These are phyloP conservation scores for Colletotrichum chlorophyti DNA, from an alignment of 2,329 filamentous ascomycete species.

Conservation along the genomic window DNA sequence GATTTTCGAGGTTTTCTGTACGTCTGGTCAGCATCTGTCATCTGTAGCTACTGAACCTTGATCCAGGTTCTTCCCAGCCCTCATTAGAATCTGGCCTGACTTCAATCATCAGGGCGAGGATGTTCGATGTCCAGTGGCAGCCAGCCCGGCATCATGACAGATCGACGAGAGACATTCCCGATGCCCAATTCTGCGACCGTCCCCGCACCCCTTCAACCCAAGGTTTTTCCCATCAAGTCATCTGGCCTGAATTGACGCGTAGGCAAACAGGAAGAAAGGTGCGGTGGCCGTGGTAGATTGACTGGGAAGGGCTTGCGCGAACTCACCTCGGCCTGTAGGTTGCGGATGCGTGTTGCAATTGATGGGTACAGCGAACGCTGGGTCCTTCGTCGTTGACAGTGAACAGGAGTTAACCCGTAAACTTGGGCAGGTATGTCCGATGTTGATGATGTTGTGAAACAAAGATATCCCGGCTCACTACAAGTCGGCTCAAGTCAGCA, in stretches of 20 bases:
- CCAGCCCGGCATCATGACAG: slow-evolving; percentile 8
- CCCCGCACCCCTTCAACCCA: slow-evolving; percentile 18
- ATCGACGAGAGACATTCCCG: slow-evolving; percentile 3
- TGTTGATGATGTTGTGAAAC: slow-evolving; percentile 24
- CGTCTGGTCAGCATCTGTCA: slow-evolving; percentile 31
- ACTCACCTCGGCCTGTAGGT: slow-evolving; percentile 3
- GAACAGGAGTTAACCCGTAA: slow-evolving; percentile 12
- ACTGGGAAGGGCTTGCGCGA: not conserved
- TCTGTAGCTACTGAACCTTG: slow-evolving; percentile 29
- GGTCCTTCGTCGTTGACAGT: not conserved
- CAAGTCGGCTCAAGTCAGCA: slow-evolving; percentile 28
- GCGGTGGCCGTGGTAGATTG: not conserved
- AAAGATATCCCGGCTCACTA: slow-evolving; percentile 26
- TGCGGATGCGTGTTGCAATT: not conserved
- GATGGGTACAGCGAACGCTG: slow-evolving; percentile 2
- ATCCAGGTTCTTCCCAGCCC: slow-evolving; percentile 18
- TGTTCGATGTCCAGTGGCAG: slow-evolving; percentile 19
- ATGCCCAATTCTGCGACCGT: slow-evolving; percentile 10
- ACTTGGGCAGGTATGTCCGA: slow-evolving; percentile 24
- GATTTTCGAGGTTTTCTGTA: slow-evolving; percentile 23
- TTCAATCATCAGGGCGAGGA: slow-evolving; percentile 25
- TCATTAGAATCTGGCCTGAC: not conserved
- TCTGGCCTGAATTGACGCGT: not conserved
- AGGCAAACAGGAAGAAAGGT: not conserved
- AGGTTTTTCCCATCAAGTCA: slow-evolving; percentile 16